phyloP scores from a whole-genome alignment of 495 filamentous ascomycete species.

The Tuber aestivum region DNA sequence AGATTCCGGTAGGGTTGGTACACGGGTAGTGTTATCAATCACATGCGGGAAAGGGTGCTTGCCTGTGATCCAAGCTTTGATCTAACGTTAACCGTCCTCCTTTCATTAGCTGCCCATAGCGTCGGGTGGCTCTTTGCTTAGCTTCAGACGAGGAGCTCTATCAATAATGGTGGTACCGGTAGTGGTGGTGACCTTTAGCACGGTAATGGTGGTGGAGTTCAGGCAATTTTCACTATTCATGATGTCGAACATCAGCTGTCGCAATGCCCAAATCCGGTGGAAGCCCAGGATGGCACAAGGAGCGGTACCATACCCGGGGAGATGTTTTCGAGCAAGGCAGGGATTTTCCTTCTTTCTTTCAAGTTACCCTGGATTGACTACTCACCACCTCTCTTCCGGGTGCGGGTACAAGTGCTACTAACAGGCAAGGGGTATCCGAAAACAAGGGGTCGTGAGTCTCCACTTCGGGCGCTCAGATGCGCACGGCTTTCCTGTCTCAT shows the following conservation, averaged over 20 bases:
- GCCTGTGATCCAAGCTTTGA: neutral
- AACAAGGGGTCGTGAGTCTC: neutral
- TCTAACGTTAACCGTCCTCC: neutral
- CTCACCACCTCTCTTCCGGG: neutral
- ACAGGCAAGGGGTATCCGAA: neutral
- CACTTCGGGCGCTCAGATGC: neutral
- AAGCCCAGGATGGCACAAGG: neutral
- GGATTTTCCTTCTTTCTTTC: neutral
- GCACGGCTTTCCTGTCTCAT: neutral
- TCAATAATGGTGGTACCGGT: neutral
- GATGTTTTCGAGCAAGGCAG: neutral
- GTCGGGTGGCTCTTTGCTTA: neutral
- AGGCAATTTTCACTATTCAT: neutral
- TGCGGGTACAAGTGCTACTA: neutral
- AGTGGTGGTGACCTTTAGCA: too few species aligned
- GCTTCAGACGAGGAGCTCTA: neutral
- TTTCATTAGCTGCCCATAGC: neutral
- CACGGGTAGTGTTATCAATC: neutral
- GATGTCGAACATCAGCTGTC: neutral
- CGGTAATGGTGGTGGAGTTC: neutral
- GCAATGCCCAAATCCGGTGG: neutral
- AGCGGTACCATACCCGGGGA: neutral
- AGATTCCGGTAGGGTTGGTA: neutral
- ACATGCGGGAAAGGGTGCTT: neutral
- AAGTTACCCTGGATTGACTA: neutral